Percentiles rank a stretch among this genome's conserved stretches.
phyloP scores from a whole-genome alignment of 1,139 yeast species.

The Candida labiduridarum region DNA sequence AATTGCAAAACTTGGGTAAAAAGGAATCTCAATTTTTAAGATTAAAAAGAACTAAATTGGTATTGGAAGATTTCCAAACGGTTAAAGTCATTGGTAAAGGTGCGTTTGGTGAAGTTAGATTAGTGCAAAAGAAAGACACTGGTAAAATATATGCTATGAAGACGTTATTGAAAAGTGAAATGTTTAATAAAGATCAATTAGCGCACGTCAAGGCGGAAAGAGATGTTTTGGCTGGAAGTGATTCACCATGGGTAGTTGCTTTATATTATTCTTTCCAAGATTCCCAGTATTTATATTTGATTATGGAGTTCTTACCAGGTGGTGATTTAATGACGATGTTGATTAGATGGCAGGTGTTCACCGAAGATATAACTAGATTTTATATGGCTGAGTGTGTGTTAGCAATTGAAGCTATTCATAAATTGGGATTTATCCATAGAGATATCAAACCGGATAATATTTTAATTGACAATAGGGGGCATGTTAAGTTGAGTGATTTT shows the following conservation, averaged over 20 bases:
- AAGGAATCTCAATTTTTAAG: conserved; percentile 79
- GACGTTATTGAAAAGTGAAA: conserved; percentile 73
- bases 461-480: conserved; percentile 78
- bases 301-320: conserved; percentile 85
- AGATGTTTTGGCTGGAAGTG: conserved; percentile 82
- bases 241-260: conserved; percentile 87
- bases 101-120: conserved; percentile 82
- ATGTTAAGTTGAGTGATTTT: conserved; percentile 75
- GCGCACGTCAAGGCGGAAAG: conserved; percentile 88
- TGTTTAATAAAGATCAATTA: conserved; percentile 81
- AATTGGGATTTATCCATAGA: conserved; percentile 77
- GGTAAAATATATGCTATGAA: conserved; percentile 88
- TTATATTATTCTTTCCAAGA: conserved; percentile 82
- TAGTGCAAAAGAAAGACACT: conserved; percentile 80
- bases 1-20: conserved; percentile 67
- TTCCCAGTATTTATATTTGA: conserved; percentile 69
- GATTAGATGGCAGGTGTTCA: conserved; percentile 83
- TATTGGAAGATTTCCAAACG: conserved; percentile 74
- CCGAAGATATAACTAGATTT: conserved; percentile 81
- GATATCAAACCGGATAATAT: conserved; percentile 82
- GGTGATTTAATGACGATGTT: conserved; percentile 89
- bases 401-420: conserved; percentile 82
- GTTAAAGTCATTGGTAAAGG: conserved; percentile 87
- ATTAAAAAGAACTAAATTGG: conserved; percentile 71
- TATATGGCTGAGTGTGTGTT: conserved; percentile 87